These are phyloP conservation scores for Arthrobotrys pseudoclavata DNA, from an alignment of 2,329 filamentous ascomycete genomes.

Conservation along the genomic window DNA sequence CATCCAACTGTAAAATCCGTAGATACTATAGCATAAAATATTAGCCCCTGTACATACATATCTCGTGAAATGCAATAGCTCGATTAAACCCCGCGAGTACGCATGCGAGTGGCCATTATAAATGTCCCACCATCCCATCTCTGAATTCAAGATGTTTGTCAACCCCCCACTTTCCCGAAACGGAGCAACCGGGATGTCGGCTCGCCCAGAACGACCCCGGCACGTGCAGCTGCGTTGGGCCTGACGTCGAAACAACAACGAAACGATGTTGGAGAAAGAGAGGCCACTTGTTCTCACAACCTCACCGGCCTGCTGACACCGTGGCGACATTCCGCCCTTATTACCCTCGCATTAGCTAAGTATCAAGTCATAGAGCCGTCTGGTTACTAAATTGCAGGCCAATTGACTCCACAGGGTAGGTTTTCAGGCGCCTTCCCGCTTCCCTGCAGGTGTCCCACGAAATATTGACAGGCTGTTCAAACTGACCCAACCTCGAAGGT, in stretches of 20 bases:
- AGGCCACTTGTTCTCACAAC: constrained; percentile 59
- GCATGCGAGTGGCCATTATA: not conserved
- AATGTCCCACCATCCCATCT: constrained; percentile 4
- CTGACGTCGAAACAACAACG: constrained; percentile 59
- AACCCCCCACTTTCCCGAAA: constrained; percentile 50
- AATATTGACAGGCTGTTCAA: constrained; percentile 59
- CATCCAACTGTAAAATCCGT: constrained; percentile 49
- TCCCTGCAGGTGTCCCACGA: constrained; percentile 11
- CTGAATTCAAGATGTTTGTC: constrained; percentile 53
- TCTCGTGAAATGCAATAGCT: not conserved
- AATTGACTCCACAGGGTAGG: constrained; percentile 51
- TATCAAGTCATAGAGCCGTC: constrained; percentile 36
- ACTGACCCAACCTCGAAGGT: constrained; percentile 33
- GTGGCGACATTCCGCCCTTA: constrained; percentile 51
- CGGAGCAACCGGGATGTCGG: constrained; percentile 30
- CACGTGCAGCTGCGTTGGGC: constrained; percentile 21
- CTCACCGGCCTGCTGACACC: constrained; percentile 53
- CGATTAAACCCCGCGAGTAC: no score
- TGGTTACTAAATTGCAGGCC: constrained; percentile 46
- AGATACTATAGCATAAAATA: constrained; percentile 4
- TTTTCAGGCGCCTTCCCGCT: constrained; percentile 19
- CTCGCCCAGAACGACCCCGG: constrained; percentile 8
- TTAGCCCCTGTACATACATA: constrained; percentile 30
- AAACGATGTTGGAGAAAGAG: constrained; percentile 52
- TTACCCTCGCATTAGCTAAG: constrained; percentile 21